Evolutionary conservation across 2,329 filamentous ascomycete species (phyloP).

Genomic region (Aspergillaceae sp.): DNA sequence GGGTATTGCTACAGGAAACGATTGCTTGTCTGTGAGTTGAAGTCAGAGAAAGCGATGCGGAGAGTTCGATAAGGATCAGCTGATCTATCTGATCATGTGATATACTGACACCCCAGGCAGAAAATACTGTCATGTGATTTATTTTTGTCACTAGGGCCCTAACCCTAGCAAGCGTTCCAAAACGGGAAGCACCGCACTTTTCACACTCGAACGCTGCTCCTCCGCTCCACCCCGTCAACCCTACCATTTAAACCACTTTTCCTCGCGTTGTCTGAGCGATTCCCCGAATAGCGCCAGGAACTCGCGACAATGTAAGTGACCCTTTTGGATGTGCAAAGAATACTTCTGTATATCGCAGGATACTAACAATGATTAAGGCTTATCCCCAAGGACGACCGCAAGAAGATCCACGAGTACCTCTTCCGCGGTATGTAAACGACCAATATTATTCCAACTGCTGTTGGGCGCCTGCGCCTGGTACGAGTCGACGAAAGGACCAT

Average conservation of each 20-base stretch:
- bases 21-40: background rate
- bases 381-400: slow-evolving; percentile 99
- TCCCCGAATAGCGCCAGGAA: slow-evolving; percentile 46
- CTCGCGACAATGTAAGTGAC: slow-evolving; percentile 44
- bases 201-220: slow-evolving; percentile 12
- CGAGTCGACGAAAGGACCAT: slow-evolving; percentile 6
- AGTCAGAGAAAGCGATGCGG: slow-evolving; percentile 2
- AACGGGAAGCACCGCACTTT: slow-evolving; percentile 31
- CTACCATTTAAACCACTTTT: slow-evolving; percentile 29
- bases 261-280: slow-evolving; percentile 43
- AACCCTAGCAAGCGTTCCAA: slow-evolving; percentile 21
- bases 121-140: slow-evolving; percentile 11
- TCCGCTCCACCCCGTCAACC: slow-evolving; percentile 24
- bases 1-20: background rate
- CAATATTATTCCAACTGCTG: slow-evolving; percentile 1
- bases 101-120: slow-evolving; percentile 3
- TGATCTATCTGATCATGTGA: slow-evolving; percentile 3
- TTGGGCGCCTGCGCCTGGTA: no score
- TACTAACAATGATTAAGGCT: slow-evolving; percentile 52
- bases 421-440: slow-evolving; percentile 62
- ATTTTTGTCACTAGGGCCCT: slow-evolving; percentile 12
- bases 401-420: slow-evolving; percentile 99
- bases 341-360: slow-evolving; percentile 3
- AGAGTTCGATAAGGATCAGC: slow-evolving; percentile 12
- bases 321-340: background rate